These are phyloP conservation scores for Aureobasidium subglaciale DNA, from an alignment of 2,329 filamentous ascomycete genomes.

Conservation along the genomic window DNA sequence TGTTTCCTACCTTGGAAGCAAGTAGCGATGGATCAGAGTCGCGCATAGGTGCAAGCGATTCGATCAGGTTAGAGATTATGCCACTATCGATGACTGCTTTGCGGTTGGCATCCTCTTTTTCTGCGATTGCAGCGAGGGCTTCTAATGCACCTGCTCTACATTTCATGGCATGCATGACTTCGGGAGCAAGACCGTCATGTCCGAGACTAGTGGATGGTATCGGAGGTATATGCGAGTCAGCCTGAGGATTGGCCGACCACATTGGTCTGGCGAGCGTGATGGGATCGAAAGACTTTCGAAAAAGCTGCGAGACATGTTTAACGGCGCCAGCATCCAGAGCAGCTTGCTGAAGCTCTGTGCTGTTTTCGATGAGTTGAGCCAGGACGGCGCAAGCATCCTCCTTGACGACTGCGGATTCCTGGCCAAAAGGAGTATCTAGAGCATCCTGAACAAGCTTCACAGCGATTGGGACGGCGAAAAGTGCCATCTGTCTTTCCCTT, in stretches of 20 bases:
- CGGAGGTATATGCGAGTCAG: constrained; percentile 19
- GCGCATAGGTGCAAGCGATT: constrained; percentile 61
- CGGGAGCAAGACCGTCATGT: constrained; percentile 52
- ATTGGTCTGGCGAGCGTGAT: constrained; percentile 44
- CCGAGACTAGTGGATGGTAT: constrained; percentile 46
- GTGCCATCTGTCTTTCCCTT: constrained; percentile 36
- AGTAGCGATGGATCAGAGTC: background rate
- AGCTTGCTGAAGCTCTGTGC: constrained; percentile 70
- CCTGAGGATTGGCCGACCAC: constrained; percentile 44
- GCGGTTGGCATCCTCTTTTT: constrained; percentile 75
- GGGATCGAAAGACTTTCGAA: constrained; percentile 61
- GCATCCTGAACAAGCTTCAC: constrained; percentile 41
- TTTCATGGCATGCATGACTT: constrained; percentile 62
- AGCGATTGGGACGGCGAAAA: constrained; percentile 41
- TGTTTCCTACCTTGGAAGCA: constrained; percentile 61
- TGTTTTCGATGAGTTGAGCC: constrained; percentile 71
- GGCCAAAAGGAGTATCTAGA: constrained; percentile 12
- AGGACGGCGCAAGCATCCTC: constrained; percentile 70
- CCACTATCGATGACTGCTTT: constrained; percentile 77
- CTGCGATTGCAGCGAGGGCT: constrained; percentile 73
- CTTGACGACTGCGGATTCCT: constrained; percentile 51
- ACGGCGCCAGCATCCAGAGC: constrained; percentile 65
- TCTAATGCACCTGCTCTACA: constrained; percentile 69
- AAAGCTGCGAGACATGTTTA: constrained; percentile 53
- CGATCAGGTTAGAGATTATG: constrained; percentile 73